These are phyloP conservation scores for Neocucurbitaria cava DNA, from an alignment of 2,329 filamentous ascomycete genomes.

Conservation along the genomic window DNA sequence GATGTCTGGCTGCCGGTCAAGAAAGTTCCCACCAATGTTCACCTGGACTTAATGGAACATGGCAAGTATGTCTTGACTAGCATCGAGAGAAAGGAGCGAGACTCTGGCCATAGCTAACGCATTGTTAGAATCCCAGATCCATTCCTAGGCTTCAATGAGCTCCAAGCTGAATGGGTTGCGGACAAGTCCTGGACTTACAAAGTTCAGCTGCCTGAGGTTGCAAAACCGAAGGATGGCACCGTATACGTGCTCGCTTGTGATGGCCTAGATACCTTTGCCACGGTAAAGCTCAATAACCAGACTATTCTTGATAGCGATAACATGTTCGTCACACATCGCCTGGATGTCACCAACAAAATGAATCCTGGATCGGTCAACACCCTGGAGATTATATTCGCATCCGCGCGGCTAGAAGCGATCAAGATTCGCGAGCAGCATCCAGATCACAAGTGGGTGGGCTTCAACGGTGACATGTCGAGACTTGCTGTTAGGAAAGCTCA, in stretches of 20 bases:
- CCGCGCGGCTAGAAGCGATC: slow-evolving; percentile 60
- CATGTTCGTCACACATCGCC: slow-evolving; percentile 68
- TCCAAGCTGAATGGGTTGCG: slow-evolving; percentile 58
- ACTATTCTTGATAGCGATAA: slow-evolving; percentile 65
- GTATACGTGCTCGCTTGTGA: slow-evolving; percentile 64
- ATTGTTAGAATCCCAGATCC: slow-evolving; percentile 56
- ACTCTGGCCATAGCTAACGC: neutral
- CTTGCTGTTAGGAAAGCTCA: slow-evolving; percentile 61
- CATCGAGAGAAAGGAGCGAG: neutral
- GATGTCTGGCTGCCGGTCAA: slow-evolving; percentile 54
- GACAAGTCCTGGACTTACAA: slow-evolving; percentile 58
- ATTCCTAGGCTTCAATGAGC: slow-evolving; percentile 59
- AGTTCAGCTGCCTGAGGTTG: slow-evolving; percentile 47
- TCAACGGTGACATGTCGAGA: slow-evolving; percentile 61
- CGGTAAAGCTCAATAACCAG: slow-evolving; percentile 62
- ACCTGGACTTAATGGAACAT: slow-evolving; percentile 56
- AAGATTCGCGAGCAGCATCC: slow-evolving; percentile 61
- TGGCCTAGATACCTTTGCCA: slow-evolving; percentile 70
- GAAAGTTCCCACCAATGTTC: slow-evolving; percentile 56
- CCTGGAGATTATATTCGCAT: slow-evolving; percentile 65
- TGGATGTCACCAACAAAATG: slow-evolving; percentile 58
- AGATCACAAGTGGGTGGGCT: slow-evolving; percentile 63
- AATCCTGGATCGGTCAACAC: slow-evolving; percentile 49
- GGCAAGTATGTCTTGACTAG: slow-evolving; percentile 47
- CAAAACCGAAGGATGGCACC: slow-evolving; percentile 32